A percentile compares a stretch with the other conserved stretches of the same genome.
phyloP scores from a whole-genome alignment of 176 grass and related monocot species.

The Cymbopogon citratus region DNA sequence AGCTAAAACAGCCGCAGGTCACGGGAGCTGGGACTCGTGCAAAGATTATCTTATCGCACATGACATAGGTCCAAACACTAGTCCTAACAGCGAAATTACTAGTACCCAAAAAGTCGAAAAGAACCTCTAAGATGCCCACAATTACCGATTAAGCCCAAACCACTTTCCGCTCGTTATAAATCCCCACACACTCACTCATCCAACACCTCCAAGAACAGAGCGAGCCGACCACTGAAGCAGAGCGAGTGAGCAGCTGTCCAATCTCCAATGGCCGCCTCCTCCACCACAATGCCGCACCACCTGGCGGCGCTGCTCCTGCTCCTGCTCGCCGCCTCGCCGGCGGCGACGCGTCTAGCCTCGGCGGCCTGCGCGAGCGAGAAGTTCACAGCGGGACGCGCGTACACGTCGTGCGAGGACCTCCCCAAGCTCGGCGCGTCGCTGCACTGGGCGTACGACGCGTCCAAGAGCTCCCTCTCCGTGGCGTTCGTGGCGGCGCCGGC shows the following conservation, averaged over 20 bases:
- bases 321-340: background rate
- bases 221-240: background rate
- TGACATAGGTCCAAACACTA: background rate
- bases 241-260: background rate
- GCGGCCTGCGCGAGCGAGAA: slow-evolving; percentile 42
- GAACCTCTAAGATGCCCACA: background rate
- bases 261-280: background rate
- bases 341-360: background rate
- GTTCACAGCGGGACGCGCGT: slow-evolving; percentile 33
- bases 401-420: slow-evolving; percentile 55
- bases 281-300: background rate
- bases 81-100: background rate
- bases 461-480: slow-evolving; percentile 24
- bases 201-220: background rate
- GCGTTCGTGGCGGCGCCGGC: no score
- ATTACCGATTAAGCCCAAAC: background rate
- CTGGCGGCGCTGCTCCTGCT: slow-evolving; percentile 19
- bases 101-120: background rate
- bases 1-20: background rate
- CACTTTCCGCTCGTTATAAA: background rate
- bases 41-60: background rate
- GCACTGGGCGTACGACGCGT: slow-evolving; percentile 57
- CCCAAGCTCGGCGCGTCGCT: slow-evolving; percentile 52
- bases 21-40: background rate
- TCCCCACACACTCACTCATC: background rate